Conservation (phyloP, 2,329 filamentous ascomycete species). For the Lasiodiplodia sp. region DNA sequence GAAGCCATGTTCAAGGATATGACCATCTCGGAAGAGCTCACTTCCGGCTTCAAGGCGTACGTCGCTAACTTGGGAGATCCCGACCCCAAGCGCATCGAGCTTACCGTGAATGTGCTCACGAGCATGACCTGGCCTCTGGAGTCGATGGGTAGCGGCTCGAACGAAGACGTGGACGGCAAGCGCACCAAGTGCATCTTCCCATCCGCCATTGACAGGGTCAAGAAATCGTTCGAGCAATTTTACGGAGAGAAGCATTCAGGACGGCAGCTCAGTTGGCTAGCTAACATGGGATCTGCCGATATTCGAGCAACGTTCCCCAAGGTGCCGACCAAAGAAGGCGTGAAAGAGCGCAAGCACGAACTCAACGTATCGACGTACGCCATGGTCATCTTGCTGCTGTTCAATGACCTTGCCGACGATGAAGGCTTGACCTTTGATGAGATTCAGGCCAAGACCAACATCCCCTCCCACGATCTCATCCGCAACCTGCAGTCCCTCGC, state of each 20-base stretch:
- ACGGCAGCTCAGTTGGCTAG: slow-evolving; percentile 84
- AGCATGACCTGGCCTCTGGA: slow-evolving; percentile 96
- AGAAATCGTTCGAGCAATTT: slow-evolving; percentile 85
- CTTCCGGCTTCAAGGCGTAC: slow-evolving; percentile 76
- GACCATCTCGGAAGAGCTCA: slow-evolving; percentile 84
- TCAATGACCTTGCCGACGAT: slow-evolving; percentile 74
- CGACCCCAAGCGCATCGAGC: slow-evolving; percentile 72
- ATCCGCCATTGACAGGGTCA: slow-evolving; percentile 73
- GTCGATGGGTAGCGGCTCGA: slow-evolving; percentile 70
- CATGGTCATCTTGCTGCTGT: slow-evolving; percentile 88
- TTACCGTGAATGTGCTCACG: slow-evolving; percentile 85
- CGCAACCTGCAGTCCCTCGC: slow-evolving; percentile 83
- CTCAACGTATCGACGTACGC: slow-evolving; percentile 91
- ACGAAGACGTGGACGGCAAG: slow-evolving; percentile 56
- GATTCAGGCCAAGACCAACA: slow-evolving; percentile 82
- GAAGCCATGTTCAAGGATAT: slow-evolving; percentile 99
- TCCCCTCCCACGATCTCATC: slow-evolving; percentile 75
- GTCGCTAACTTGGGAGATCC: slow-evolving; percentile 65
- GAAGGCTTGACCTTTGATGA: slow-evolving; percentile 71
- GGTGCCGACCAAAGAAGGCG: slow-evolving; percentile 73
- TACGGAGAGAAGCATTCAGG: slow-evolving; percentile 89
- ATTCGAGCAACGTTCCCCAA: slow-evolving; percentile 80
- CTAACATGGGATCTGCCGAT: slow-evolving; percentile 82
- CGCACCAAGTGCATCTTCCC: slow-evolving; percentile 73
- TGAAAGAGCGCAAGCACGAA: slow-evolving; percentile 79